Evolutionary conservation across 176 grass and related monocot genomes (phyloP), one percentile per base, ranked within the genome.

Genomic region (Typha latifolia): DNA sequence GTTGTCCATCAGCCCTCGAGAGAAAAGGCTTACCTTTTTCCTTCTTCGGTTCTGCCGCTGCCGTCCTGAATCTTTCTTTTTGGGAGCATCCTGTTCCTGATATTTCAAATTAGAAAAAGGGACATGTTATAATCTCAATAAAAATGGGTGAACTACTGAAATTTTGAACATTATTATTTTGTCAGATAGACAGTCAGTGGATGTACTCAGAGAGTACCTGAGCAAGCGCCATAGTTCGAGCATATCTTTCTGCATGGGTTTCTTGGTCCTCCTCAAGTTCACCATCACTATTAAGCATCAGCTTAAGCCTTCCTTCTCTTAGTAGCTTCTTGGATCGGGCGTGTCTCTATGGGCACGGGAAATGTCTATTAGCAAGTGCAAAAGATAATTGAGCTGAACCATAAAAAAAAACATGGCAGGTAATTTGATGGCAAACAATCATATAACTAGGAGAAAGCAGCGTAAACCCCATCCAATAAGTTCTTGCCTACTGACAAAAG

Each of bases 241-340:
- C 93, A 82, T 97, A 78, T 49, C 93, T 77, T 82, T 97, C 88
- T 12, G 88, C 80, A 71, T 92, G 88, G 75, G 93, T 97, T 83
- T 97, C 88, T 70, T 79, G 67, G 14, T 97, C 93, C 72, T 97
- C 93, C 79, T 92, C 83, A 48, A 97, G 72, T 63, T 97, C 88
- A 67, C 85, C 93, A 68, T 97, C 85, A 71, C 85, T 97, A 52
- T 92, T 92, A 56, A 92, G 88, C 81, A 80, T 86, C 71, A 97
- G 12, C 61, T 90, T 97, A 61, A 97, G 85, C 81, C 81, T 97
- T 49, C 93, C 93, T 80, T 82, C 83, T 71, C 63, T 76, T 67
- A 86, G 67, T 5, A 89, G 81, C 59, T 97, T 97, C 81, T 92
- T 86, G 14, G 88, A 97, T 48, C 85, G 86, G 49, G 82, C 72